phyloP scores from a whole-genome alignment of 441 rosid genomes.

The Gossypium schwendimanii region DNA sequence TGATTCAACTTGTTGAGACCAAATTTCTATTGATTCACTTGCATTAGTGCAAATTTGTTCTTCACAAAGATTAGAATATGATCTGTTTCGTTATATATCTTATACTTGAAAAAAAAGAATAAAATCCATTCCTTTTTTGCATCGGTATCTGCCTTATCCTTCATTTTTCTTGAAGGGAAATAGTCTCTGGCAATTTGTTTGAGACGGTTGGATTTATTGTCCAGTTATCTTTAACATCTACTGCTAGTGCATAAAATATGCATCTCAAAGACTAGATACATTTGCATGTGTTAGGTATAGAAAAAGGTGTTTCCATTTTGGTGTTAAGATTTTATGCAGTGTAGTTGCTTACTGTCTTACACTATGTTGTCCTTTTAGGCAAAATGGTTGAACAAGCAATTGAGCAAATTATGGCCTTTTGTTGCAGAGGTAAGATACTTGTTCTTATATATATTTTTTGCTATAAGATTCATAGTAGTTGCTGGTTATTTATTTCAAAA shows the following conservation, averaged over 20 bases:
- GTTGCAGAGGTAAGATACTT: constrained; percentile 69
- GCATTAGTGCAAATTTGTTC: not conserved
- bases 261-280: not conserved
- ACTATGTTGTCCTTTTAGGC: constrained; percentile 44
- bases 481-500: not conserved
- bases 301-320: not conserved
- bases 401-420: constrained; percentile 89
- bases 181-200: not conserved
- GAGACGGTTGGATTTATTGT: not conserved
- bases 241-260: not conserved
- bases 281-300: not conserved
- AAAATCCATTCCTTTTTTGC: not conserved
- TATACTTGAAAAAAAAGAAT: not conserved
- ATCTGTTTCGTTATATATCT: not conserved
- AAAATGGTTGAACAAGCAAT: constrained; percentile 92
- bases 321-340: not conserved
- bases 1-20: not conserved
- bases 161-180: not conserved
- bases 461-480: not conserved
- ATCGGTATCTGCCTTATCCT: not conserved
- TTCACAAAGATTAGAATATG: not conserved
- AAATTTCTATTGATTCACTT: not conserved
- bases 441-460: not conserved
- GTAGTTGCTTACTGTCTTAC: constrained; percentile 4
- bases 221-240: not conserved